A percentile compares a stretch with the other conserved stretches of the same genome.
Conservation (phyloP, 106 monocot species). For the Dioscorea alata region DNA sequence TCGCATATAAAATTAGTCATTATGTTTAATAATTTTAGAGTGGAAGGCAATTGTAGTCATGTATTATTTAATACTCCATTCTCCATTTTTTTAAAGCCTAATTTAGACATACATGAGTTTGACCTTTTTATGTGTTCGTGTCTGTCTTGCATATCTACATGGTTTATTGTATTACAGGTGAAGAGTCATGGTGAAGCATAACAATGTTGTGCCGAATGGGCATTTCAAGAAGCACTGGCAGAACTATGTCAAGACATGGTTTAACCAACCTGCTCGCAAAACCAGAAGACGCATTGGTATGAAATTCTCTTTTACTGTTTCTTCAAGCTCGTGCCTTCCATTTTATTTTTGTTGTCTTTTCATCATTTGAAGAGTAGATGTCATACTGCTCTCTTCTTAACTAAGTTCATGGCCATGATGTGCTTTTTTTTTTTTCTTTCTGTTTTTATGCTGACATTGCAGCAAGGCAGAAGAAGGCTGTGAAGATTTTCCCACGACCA, state of each 20-base stretch:
- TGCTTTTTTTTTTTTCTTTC: too few relatives aligned
- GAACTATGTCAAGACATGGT: slow-evolving; percentile 67
- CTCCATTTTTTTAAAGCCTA: too few relatives aligned
- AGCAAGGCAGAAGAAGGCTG: slow-evolving; percentile 66
- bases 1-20: too few relatives aligned
- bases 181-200: slow-evolving; percentile 47
- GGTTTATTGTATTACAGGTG: background rate
- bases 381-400: too few relatives aligned
- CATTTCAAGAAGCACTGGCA: slow-evolving; percentile 75
- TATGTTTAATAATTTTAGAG: too few relatives aligned
- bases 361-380: background rate
- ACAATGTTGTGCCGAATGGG: slow-evolving; percentile 50
- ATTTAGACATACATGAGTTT: too few relatives aligned
- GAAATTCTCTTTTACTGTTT: background rate
- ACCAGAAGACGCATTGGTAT: slow-evolving; percentile 44
- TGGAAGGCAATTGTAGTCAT: too few relatives aligned
- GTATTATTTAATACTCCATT: too few relatives aligned
- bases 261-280: slow-evolving; percentile 57
- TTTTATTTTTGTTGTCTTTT: background rate
- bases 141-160: too few relatives aligned
- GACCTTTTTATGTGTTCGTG: too few relatives aligned
- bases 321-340: background rate
- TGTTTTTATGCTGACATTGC: background rate
- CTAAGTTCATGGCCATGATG: too few relatives aligned
- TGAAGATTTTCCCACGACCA: slow-evolving; percentile 58